phyloP scores from a whole-genome alignment of 2,329 filamentous ascomycete genomes.

The Aspergillus calidoustus region DNA sequence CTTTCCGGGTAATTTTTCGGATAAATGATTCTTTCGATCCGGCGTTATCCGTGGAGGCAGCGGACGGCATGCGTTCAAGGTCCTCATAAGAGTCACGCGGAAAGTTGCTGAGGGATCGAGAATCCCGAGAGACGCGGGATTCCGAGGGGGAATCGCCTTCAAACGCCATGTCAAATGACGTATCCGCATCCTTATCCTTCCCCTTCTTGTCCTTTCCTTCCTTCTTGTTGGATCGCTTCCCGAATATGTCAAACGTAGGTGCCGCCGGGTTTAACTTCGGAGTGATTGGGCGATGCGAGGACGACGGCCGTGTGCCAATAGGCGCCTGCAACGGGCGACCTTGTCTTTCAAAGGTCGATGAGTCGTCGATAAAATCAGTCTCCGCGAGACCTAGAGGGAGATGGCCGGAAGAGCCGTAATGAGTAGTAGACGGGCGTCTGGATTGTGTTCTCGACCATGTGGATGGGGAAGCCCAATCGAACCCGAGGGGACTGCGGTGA shows the following conservation, averaged over 20 bases:
- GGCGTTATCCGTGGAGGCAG: constrained; percentile 45
- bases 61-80: constrained; percentile 51
- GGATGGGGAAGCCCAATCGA: constrained; percentile 58
- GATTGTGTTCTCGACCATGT: constrained; percentile 79
- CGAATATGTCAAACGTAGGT: constrained; percentile 79
- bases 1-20: constrained; percentile 56
- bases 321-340: constrained; percentile 62
- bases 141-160: constrained; percentile 50
- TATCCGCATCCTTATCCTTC: constrained; percentile 38
- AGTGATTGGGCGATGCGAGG: constrained; percentile 60
- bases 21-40: constrained; percentile 55
- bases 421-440: constrained; percentile 76
- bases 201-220: constrained; percentile 49
- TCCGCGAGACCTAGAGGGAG: constrained; percentile 60
- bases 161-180: constrained; percentile 35
- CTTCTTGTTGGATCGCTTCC: constrained; percentile 50
- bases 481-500: constrained; percentile 58
- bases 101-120: constrained; percentile 50
- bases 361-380: constrained; percentile 51
- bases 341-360: constrained; percentile 48
- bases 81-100: constrained; percentile 54
- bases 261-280: constrained; percentile 82
- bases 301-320: constrained; percentile 78
- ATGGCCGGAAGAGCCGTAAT: constrained; percentile 73
- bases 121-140: constrained; percentile 50